These are phyloP conservation scores for Blumeria graminis DNA, from an alignment of 2,329 filamentous ascomycete species.

Conservation along the genomic window DNA sequence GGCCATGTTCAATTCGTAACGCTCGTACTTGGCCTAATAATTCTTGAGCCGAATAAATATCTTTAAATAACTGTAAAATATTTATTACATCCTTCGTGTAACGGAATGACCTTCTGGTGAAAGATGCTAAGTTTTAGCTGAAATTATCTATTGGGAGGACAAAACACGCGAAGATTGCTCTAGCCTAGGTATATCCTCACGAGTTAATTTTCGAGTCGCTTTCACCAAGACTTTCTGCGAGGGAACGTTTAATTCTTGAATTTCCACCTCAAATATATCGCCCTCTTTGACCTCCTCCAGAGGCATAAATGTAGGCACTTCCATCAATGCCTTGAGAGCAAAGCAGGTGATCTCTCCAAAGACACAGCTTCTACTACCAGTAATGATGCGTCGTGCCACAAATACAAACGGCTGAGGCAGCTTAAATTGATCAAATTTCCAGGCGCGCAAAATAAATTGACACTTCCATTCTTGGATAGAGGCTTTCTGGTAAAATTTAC, in stretches of 20 bases:
- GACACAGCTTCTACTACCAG: background rate
- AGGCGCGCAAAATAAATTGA: constrained; percentile 34
- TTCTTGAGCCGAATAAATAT: no score
- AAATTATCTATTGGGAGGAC: no score
- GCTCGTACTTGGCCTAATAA: no score
- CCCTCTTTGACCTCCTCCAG: constrained; percentile 21
- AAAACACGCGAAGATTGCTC: background rate
- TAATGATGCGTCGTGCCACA: constrained; percentile 4
- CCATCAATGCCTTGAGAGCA: constrained; percentile 4
- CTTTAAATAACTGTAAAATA: no score
- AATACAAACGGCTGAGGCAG: constrained; percentile 23
- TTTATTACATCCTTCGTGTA: no score
- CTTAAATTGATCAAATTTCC: constrained; percentile 25
- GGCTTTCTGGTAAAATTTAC: constrained; percentile 4
- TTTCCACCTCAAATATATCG: constrained; percentile 30
- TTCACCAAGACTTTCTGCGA: constrained; percentile 16
- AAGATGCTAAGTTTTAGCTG: no score
- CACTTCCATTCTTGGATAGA: constrained; percentile 28
- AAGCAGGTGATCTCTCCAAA: constrained; percentile 2
- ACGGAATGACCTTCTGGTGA: no score
- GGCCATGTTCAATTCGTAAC: no score
- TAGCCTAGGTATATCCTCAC: background rate
- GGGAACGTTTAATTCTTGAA: constrained; percentile 29
- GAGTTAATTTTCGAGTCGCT: background rate
- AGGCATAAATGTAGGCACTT: constrained; percentile 3